Conservation (phyloP, 768 basidiomycete genomes). For the Tulasnella sp. region DNA sequence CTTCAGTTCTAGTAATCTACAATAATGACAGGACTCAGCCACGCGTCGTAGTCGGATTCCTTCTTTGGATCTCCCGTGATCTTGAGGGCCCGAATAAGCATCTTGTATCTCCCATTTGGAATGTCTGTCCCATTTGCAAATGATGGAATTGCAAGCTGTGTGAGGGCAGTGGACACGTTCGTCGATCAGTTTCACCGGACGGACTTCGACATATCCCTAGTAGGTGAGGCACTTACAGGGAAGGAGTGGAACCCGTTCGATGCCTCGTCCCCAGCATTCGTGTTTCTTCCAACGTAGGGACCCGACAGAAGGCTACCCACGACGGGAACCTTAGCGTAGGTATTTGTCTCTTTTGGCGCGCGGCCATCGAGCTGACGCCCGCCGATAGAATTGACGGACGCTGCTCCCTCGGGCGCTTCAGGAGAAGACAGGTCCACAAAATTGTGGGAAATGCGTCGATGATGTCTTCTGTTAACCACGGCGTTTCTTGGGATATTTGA, state of each 20-base stretch:
- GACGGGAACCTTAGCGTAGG: background rate
- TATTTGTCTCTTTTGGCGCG: constrained; percentile 2
- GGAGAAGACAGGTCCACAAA: background rate
- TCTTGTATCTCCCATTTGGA: background rate
- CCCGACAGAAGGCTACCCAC: background rate
- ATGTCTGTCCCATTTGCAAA: constrained; percentile 8
- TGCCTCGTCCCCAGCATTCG: background rate
- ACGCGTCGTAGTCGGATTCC: constrained; percentile 47
- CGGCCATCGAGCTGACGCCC: background rate
- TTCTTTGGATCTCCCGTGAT: constrained; percentile 42
- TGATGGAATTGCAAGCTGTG: background rate
- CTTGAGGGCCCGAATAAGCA: constrained; percentile 35
- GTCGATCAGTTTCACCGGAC: background rate
- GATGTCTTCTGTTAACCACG: background rate
- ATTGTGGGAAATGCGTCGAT: background rate
- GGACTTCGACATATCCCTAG: background rate
- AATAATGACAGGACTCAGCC: constrained; percentile 36
- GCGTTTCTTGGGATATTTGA: background rate
- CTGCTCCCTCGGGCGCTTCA: background rate
- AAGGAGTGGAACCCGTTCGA: background rate
- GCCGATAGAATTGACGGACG: background rate
- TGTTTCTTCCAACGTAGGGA: background rate
- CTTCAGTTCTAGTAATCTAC: background rate
- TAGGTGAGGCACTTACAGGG: background rate
- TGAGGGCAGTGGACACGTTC: background rate